Base-by-base conservation (phyloP, 169 alveolate genomes). In the Plasmodium reichenowi region DNA sequence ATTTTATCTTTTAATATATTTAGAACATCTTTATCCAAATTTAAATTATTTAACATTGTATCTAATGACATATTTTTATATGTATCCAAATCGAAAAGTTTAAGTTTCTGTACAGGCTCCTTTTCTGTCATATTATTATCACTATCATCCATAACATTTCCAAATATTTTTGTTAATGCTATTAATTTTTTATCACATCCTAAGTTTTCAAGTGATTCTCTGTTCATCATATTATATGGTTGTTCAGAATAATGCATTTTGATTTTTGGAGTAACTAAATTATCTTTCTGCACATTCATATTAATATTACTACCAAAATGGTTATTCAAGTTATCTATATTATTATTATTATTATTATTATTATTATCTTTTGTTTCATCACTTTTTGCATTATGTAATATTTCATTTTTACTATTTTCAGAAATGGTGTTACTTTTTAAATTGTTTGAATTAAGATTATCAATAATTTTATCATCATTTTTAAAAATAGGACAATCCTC, bases 1-100 rank as follows among this genome's bases (percentile, higher is more conserved):
- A 83, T 83, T 83, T 83, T 83, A 56, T 83, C 91, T 63, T 68
- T 83, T 62, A 83, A 72, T 56, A 83, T 83, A 22, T 83, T 62
- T 2, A 83, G 68, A 72, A 83, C 47, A 48, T 67, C 52, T 17
- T 58, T 67, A 83, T 83, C 91, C 43, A 83, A 29, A 70, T 83
- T 83, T 67, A 83, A 68, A 68, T 68, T 83, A 68, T 83, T 83
- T 56, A 83, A 45, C 74, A 83, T 15, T 13, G 74, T 83, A 47
- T 83, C 91, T 60, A 83, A 64, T 45, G 91, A 32, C 91, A 83
- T 83, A 68, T 68, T 83, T 32, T 83, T 83, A 29, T 54, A 67
- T n/a, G 59, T 13, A n/a, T 83, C 91, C 6, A 83, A 26, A 54
- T 83, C 76, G n/a, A 7, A 62, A 6, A 1, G 6, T 22, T 62